Conservation (phyloP, 805 yeast species). For the Ogataea zsoltii region DNA sequence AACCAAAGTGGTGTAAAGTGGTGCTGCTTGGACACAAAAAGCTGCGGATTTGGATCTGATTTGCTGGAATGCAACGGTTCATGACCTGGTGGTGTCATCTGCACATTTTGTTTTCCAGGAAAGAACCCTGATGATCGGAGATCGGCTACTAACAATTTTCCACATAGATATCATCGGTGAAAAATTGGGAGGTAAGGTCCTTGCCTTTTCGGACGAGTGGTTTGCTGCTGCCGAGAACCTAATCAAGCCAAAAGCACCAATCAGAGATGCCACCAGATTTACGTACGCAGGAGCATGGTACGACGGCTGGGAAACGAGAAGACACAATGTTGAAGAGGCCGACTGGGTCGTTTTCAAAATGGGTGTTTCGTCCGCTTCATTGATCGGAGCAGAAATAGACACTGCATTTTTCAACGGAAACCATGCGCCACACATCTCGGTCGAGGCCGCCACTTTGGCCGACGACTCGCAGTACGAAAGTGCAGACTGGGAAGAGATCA, state of each 20-base stretch:
- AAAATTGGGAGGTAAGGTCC: constrained; percentile 75
- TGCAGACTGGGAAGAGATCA: constrained; percentile 68
- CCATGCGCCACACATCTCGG: constrained; percentile 88
- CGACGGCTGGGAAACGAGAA: constrained; percentile 98
- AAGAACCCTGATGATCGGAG: too few relatives aligned
- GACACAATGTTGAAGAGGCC: constrained; percentile 82
- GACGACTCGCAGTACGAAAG: constrained; percentile 36
- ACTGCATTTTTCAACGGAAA: constrained; percentile 95
- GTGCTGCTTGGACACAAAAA: background rate
- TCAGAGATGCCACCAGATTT: constrained; percentile 78
- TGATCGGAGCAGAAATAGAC: constrained; percentile 86
- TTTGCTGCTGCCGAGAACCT: constrained; percentile 91
- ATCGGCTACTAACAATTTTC: too few relatives aligned
- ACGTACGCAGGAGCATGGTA: constrained; percentile 93
- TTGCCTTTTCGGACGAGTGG: constrained; percentile 84
- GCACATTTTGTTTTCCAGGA: too few relatives aligned
- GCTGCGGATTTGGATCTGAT: too few relatives aligned
- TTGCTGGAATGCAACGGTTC: too few relatives aligned
- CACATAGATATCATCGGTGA: constrained; percentile 78
- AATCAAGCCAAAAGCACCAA: constrained; percentile 77
- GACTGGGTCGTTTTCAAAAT: constrained; percentile 86
- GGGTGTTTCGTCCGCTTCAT: constrained; percentile 80
- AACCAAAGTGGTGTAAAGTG: background rate
- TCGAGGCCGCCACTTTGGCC: constrained; percentile 61
- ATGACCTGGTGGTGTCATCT: too few relatives aligned